Percentiles rank a stretch among this genome's conserved stretches.
phyloP scores from a whole-genome alignment of 371 early-diverging fungal species.

The Apophysomyces sp. region DNA sequence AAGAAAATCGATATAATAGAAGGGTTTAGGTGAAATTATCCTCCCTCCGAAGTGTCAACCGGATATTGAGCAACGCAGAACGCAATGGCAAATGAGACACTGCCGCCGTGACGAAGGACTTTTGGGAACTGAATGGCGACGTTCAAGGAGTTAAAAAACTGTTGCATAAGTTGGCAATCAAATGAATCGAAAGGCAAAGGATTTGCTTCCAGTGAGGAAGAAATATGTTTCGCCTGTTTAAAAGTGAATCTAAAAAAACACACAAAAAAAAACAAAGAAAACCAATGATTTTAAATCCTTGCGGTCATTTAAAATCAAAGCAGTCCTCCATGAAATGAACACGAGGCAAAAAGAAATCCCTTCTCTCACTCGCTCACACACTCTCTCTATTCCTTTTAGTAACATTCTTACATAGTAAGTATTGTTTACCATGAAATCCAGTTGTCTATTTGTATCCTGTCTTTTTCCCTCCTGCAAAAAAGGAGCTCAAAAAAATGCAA shows the following conservation, averaged over 20 bases:
- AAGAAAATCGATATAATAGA: background rate
- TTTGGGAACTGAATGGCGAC: conserved; percentile 24
- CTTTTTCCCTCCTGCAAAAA: too few species aligned
- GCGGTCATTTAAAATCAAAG: background rate
- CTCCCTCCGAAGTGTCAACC: conserved; percentile 25
- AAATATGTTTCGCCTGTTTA: conserved; percentile 1
- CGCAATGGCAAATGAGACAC: conserved; percentile 30
- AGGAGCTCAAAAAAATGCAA: too few species aligned
- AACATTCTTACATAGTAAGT: too few species aligned
- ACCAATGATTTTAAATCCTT: background rate
- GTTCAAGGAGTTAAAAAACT: conserved; percentile 11
- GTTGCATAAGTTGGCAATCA: conserved; percentile 24
- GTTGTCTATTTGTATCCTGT: too few species aligned
- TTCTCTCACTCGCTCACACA: too few species aligned
- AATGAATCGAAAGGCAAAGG: background rate
- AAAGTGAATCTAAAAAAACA: background rate
- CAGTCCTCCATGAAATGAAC: background rate
- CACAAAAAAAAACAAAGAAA: background rate
- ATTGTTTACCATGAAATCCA: too few species aligned
- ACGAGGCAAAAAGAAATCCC: background rate
- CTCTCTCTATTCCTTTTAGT: too few species aligned
- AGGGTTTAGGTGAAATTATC: conserved; percentile 10
- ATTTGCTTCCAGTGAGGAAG: conserved; percentile 13
- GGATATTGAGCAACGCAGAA: conserved; percentile 31
- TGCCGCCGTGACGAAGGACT: conserved; percentile 25